Conservation (phyloP, 1,284 basidiomycete species). For the Thecaphora thlaspeos region DNA sequence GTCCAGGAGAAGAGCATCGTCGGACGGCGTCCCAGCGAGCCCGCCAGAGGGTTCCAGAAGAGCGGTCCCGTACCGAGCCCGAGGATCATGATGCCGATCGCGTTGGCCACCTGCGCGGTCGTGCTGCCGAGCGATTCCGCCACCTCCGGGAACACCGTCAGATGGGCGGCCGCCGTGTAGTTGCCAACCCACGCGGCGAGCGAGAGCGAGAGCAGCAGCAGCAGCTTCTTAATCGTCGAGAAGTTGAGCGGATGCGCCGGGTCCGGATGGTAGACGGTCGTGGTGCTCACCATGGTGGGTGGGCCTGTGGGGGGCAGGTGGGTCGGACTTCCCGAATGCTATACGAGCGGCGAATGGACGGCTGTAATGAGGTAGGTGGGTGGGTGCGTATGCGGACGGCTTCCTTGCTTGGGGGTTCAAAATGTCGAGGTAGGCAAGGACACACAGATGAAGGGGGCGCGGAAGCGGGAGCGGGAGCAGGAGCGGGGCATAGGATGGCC, state of each 20-base stretch:
- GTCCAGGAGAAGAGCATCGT: conserved; percentile 56
- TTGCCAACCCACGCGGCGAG: conserved; percentile 52
- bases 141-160: conserved; percentile 42
- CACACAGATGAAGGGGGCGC: background rate
- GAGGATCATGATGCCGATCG: conserved; percentile 58
- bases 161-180: conserved; percentile 44
- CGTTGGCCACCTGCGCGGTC: conserved; percentile 52
- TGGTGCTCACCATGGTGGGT: background rate
- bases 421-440: background rate
- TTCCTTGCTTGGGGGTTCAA: too few relatives aligned
- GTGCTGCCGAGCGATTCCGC: conserved; percentile 38
- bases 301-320: background rate
- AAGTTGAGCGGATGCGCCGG: conserved; percentile 43
- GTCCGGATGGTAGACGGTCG: conserved; percentile 20
- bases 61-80: conserved; percentile 58
- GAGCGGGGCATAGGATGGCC: background rate
- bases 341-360: too few relatives aligned
- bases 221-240: conserved; percentile 45
- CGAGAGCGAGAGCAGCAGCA: conserved; percentile 48
- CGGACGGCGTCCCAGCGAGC: conserved; percentile 54
- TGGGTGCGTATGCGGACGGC: too few relatives aligned
- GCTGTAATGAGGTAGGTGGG: too few relatives aligned
- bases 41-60: conserved; percentile 42
- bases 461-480: background rate
- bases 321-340: too few relatives aligned